phyloP scores from a whole-genome alignment of 2,329 filamentous ascomycete genomes.

The Ascochyta viciae-villosae region DNA sequence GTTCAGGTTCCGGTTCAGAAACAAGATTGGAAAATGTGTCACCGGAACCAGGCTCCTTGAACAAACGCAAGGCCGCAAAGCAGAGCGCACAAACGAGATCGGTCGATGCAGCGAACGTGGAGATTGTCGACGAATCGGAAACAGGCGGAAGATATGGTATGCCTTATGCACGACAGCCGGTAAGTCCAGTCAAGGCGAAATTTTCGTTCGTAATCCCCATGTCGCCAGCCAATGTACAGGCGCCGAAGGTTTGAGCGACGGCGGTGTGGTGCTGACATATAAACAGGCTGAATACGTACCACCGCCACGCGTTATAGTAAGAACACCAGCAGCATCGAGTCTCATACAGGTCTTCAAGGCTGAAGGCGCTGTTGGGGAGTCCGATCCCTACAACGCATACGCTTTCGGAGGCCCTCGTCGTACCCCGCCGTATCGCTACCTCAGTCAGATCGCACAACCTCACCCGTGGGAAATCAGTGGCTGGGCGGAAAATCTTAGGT shows the following conservation, averaged over 20 bases:
- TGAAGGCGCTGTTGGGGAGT: conserved; percentile 13
- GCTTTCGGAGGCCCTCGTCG: conserved; percentile 11
- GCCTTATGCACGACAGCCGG: conserved; percentile 1
- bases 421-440: conserved; percentile 28
- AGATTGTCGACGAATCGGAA: neutral
- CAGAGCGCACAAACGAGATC: neutral
- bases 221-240: neutral
- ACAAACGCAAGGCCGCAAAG: neutral
- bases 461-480: conserved; percentile 25
- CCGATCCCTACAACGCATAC: conserved; percentile 6
- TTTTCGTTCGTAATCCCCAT: neutral
- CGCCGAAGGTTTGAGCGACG: no score
- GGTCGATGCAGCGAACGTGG: neutral
- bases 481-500: conserved; percentile 45
- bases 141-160: neutral
- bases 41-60: neutral
- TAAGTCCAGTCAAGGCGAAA: neutral
- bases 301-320: neutral
- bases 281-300: conserved; percentile 12
- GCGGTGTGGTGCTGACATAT: neutral
- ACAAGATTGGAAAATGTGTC: neutral
- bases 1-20: neutral
- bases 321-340: conserved; percentile 4
- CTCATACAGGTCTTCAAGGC: conserved; percentile 22
- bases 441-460: conserved; percentile 34